Evolutionary conservation across 2,329 filamentous ascomycete genomes (phyloP).

Genomic region (Didymella sp.): DNA sequence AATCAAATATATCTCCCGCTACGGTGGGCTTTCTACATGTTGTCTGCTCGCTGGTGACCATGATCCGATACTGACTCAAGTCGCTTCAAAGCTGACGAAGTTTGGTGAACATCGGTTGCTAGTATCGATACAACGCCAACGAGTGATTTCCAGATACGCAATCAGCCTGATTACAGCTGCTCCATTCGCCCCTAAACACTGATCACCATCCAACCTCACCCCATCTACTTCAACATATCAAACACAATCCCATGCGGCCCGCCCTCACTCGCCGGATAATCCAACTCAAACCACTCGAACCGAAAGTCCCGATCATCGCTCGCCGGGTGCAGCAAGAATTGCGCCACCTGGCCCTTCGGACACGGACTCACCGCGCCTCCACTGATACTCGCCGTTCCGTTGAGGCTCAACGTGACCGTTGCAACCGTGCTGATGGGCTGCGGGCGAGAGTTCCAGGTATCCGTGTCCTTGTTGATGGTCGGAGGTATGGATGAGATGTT

Average conservation of each 20-base stretch:
- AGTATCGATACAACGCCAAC: no score
- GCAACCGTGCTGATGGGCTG: slow-evolving; percentile 23
- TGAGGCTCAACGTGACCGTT: slow-evolving; percentile 25
- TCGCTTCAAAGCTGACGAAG: no score
- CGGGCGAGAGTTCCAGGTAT: slow-evolving; percentile 40
- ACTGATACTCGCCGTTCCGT: slow-evolving; percentile 18
- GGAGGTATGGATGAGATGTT: slow-evolving; percentile 32
- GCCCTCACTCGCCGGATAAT: slow-evolving; percentile 26
- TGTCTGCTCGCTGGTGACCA: background rate
- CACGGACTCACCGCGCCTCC: slow-evolving; percentile 32
- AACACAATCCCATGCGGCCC: slow-evolving; percentile 43
- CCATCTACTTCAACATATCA: slow-evolving; percentile 32
- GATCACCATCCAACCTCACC: background rate
- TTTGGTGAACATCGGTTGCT: no score
- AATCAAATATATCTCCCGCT: slow-evolving; percentile 29
- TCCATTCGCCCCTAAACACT: background rate
- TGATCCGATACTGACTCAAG: no score
- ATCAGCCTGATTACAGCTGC: no score
- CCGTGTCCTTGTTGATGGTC: slow-evolving; percentile 35
- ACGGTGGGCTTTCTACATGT: slow-evolving; percentile 3
- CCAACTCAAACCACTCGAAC: slow-evolving; percentile 43
- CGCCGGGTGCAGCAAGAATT: slow-evolving; percentile 39
- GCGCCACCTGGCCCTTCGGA: slow-evolving; percentile 29
- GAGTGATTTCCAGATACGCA: no score
- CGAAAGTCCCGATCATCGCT: slow-evolving; percentile 24